Conservation (phyloP, 2,329 filamentous ascomycete genomes). For the Teratosphaeria destructans region DNA sequence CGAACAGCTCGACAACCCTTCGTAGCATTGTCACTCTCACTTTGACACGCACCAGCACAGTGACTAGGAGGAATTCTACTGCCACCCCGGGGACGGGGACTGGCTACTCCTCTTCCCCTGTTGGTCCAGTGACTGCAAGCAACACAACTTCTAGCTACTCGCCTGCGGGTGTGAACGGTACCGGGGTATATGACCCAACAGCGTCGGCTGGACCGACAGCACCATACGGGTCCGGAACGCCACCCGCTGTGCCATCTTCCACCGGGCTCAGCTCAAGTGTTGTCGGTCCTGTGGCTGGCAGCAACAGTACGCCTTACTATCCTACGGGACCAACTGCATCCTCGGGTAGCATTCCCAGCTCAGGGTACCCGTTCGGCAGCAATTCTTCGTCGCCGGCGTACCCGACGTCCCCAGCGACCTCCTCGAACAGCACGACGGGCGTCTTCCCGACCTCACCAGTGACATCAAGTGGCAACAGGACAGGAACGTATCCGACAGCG, state of each 20-base stretch:
- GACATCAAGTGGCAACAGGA: background rate
- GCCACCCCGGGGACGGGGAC: background rate
- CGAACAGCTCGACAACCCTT: background rate
- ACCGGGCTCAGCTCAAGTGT: background rate
- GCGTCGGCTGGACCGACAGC: background rate
- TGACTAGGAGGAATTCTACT: background rate
- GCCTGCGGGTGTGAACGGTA: background rate
- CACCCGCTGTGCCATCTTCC: background rate
- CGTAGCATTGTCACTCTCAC: background rate
- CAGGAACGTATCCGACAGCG: background rate
- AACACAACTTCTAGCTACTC: background rate
- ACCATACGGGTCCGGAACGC: background rate
- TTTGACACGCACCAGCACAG: background rate
- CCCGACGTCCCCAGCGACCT: conserved; percentile 6
- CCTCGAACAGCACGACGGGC: conserved; percentile 4
- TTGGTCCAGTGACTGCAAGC: background rate
- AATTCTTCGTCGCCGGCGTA: background rate
- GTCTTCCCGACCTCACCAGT: background rate
- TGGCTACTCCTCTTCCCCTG: background rate
- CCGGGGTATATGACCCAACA: background rate
- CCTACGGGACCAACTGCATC: background rate
- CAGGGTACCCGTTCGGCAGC: background rate
- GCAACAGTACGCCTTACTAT: background rate
- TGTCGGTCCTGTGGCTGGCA: background rate
- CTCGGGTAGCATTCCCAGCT: conserved; percentile 1